These are phyloP conservation scores for Wickerhamiella sergipiensis DNA, from an alignment of 805 yeast species.

Conservation along the genomic window DNA sequence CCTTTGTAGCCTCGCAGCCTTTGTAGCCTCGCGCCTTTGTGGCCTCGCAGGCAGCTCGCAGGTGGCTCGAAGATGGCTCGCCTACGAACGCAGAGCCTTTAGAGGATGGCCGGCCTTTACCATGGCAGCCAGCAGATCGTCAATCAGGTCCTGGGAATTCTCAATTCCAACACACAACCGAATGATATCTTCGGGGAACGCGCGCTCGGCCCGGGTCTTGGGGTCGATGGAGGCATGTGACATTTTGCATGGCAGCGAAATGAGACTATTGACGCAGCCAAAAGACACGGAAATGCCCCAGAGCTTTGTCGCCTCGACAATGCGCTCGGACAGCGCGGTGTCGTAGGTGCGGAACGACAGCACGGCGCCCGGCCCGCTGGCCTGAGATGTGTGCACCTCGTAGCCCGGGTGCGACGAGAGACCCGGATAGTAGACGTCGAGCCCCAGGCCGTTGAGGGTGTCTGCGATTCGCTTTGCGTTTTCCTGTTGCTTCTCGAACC, in stretches of 20 bases:
- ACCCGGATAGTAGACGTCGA: conserved; percentile 79
- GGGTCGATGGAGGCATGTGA: conserved; percentile 95
- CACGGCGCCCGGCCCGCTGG: conserved; percentile 82
- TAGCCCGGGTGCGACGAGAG: conserved; percentile 68
- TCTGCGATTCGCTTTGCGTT: conserved; percentile 66
- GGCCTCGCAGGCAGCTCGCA: no score
- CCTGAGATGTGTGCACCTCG: conserved; percentile 60
- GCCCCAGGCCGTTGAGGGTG: conserved; percentile 53
- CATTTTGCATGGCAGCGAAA: conserved; percentile 91
- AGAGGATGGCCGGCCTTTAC: conserved; percentile 39
- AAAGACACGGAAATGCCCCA: conserved; percentile 87
- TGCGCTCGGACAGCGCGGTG: conserved; percentile 46
- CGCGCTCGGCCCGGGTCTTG: conserved; percentile 72
- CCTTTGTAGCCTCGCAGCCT: no score
- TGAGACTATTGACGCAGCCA: conserved; percentile 86
- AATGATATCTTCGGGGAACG: conserved; percentile 82
- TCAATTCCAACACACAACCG: conserved; percentile 90
- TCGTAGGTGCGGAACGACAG: conserved; percentile 79
- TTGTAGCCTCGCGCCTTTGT: no score
- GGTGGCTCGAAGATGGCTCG: no score
- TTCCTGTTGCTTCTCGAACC: conserved; percentile 77
- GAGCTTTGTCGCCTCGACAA: conserved; percentile 62
- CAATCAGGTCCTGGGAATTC: conserved; percentile 61
- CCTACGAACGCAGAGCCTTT: background rate
- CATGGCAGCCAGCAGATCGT: conserved; percentile 64